Conservation (phyloP, 2,329 filamentous ascomycete species). For the Fusarium stilboides region DNA sequence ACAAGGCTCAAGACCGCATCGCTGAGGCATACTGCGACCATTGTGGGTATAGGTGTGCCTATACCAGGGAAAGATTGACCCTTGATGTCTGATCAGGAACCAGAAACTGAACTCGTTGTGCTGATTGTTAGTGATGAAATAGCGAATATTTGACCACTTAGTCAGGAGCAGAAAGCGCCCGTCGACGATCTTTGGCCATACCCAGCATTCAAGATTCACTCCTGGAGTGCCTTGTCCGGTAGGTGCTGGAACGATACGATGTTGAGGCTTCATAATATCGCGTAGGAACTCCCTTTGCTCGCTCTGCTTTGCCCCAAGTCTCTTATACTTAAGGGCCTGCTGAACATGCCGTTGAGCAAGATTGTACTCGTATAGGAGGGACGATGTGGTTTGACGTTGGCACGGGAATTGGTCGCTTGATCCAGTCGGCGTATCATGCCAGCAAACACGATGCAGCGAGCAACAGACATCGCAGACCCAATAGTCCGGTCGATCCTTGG, state of each 20-base stretch:
- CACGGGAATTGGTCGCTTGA: not conserved
- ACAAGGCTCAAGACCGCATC: too few species aligned
- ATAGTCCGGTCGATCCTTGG: not conserved
- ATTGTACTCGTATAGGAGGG: too few species aligned
- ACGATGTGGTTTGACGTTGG: too few species aligned
- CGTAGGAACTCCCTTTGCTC: too few species aligned
- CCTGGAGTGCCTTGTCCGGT: too few species aligned
- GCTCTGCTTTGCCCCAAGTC: too few species aligned
- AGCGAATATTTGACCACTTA: not conserved
- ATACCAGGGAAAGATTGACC: not conserved
- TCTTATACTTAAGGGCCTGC: too few species aligned
- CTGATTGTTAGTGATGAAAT: too few species aligned
- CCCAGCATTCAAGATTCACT: not conserved
- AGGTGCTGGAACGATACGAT: too few species aligned
- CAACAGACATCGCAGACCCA: slow-evolving; percentile 1
- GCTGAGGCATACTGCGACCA: too few species aligned
- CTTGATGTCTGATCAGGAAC: not conserved
- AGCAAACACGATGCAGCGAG: not conserved
- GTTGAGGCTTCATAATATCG: too few species aligned
- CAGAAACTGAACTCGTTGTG: not conserved
- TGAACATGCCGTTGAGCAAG: too few species aligned
- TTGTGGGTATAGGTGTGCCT: not conserved
- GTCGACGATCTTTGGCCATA: not conserved
- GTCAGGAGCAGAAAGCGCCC: not conserved
- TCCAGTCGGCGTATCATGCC: not conserved